Percentiles rank a stretch among this genome's conserved stretches.
Conservation (phyloP, 2,329 filamentous ascomycete genomes). For the Aspergillus caelatus region DNA sequence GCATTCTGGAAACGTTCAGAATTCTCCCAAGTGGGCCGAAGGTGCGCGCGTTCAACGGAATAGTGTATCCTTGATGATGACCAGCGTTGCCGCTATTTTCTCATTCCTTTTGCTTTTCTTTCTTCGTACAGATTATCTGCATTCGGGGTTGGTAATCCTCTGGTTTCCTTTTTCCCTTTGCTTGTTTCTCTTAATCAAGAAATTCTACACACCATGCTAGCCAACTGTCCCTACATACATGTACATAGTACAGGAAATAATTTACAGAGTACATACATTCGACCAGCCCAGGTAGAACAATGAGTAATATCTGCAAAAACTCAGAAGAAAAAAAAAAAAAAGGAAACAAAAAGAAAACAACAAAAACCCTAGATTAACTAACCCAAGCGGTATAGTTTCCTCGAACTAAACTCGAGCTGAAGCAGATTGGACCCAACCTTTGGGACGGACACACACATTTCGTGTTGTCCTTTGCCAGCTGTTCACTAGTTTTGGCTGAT, state of each 20-base stretch:
- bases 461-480: constrained; percentile 16
- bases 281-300: background rate
- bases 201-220: background rate
- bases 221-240: background rate
- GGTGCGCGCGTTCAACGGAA: background rate
- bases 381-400: background rate
- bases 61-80: background rate
- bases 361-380: background rate
- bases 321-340: too few species aligned
- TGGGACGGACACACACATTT: constrained; percentile 2
- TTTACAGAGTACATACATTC: background rate
- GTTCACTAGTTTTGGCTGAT: constrained; percentile 13
- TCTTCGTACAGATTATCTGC: background rate
- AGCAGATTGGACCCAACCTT: background rate
- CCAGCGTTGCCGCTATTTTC: background rate
- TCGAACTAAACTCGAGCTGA: background rate
- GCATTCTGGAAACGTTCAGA: constrained; percentile 8
- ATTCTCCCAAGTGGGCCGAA: background rate
- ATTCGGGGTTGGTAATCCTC: background rate
- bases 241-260: background rate
- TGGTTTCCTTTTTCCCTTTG: background rate
- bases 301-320: background rate
- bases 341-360: background rate
- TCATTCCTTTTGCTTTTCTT: background rate
- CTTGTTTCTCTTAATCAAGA: background rate